These are phyloP conservation scores for Trematosphaeria pertusa DNA, from an alignment of 2,329 filamentous ascomycete genomes.

Conservation along the genomic window DNA sequence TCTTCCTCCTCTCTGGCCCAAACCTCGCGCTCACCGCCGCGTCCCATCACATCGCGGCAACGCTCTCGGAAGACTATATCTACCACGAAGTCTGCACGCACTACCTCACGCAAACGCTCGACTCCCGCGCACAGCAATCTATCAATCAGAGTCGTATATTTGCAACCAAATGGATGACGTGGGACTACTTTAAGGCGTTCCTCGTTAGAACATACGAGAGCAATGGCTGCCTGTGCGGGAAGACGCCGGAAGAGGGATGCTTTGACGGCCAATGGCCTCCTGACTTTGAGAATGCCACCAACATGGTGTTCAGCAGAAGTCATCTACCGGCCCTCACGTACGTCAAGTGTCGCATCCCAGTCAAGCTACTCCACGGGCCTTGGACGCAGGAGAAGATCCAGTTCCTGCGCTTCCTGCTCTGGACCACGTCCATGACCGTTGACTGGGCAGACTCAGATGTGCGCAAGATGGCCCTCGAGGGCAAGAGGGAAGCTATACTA, in stretches of 20 bases:
- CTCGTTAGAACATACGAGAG: constrained; percentile 23
- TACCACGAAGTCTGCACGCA: constrained; percentile 34
- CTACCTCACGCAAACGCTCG: constrained; percentile 22
- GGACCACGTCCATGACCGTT: constrained; percentile 40
- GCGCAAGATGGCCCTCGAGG: constrained; percentile 17
- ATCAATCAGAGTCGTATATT: constrained; percentile 35
- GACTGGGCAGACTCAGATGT: constrained; percentile 33
- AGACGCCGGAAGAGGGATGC: constrained; percentile 28
- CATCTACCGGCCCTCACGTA: constrained; percentile 35
- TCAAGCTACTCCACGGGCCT: constrained; percentile 34
- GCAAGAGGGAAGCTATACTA: constrained; percentile 33
- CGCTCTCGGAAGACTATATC: constrained; percentile 33
- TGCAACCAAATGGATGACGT: constrained; percentile 42
- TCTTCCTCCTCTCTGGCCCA: constrained; percentile 55
- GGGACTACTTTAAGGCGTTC: constrained; percentile 39
- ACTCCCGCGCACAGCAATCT: constrained; percentile 19
- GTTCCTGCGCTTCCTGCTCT: constrained; percentile 40
- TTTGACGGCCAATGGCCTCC: constrained; percentile 41
- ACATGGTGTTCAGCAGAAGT: constrained; percentile 37
- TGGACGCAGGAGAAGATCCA: constrained; percentile 38
- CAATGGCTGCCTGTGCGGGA: constrained; percentile 37
- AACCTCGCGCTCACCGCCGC: constrained; percentile 51
- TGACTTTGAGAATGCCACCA: constrained; percentile 33
- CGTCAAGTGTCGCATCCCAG: constrained; percentile 38
- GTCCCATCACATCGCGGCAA: constrained; percentile 50